A percentile compares a stretch with the other conserved stretches of the same genome.
These are phyloP conservation scores for Pistacia integerrima DNA, from an alignment of 345 rosid genomes.

Conservation along the genomic window DNA sequence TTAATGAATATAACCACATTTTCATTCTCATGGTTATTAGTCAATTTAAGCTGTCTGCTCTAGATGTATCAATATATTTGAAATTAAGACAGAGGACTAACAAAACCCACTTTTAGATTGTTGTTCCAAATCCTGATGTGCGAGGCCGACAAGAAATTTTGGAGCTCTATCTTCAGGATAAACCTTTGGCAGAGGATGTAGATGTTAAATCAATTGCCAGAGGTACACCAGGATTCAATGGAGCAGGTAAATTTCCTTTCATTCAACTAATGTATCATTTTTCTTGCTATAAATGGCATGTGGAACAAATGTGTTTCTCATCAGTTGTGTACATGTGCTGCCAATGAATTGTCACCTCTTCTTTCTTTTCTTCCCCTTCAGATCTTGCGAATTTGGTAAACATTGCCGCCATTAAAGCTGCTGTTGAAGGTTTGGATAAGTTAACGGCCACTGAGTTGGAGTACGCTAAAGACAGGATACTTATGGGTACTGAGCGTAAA, in stretches of 20 bases:
- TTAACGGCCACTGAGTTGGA: conserved; percentile 74
- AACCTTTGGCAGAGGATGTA: conserved; percentile 83
- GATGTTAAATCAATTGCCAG: conserved; percentile 94
- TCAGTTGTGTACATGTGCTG: conserved; percentile 3
- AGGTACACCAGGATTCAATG: conserved; percentile 99
- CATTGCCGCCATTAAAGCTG: conserved; percentile 98
- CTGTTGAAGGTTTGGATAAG: conserved; percentile 93
- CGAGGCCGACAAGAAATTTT: conserved; percentile 96
- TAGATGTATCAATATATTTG: conserved; percentile 1
- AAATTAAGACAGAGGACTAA: conserved; percentile 26
- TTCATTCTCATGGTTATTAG: background rate
- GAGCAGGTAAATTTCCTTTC: conserved; percentile 67
- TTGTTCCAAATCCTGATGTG: conserved; percentile 92
- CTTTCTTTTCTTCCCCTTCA: conserved; percentile 28
- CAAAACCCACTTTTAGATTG: conserved; percentile 58
- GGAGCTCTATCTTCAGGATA: conserved; percentile 92
- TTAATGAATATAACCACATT: background rate
- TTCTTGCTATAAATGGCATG: background rate
- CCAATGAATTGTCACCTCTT: conserved; percentile 9
- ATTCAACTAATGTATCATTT: conserved; percentile 7
- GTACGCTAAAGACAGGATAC: conserved; percentile 89
- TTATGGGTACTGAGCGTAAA: conserved; percentile 98
- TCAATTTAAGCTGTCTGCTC: background rate
- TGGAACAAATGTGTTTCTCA: background rate
- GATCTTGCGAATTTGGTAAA: conserved; percentile 98